Percentiles rank a stretch among this genome's conserved stretches.
phyloP scores from a whole-genome alignment of 1,284 basidiomycete genomes.

The Coniophora puteana region DNA sequence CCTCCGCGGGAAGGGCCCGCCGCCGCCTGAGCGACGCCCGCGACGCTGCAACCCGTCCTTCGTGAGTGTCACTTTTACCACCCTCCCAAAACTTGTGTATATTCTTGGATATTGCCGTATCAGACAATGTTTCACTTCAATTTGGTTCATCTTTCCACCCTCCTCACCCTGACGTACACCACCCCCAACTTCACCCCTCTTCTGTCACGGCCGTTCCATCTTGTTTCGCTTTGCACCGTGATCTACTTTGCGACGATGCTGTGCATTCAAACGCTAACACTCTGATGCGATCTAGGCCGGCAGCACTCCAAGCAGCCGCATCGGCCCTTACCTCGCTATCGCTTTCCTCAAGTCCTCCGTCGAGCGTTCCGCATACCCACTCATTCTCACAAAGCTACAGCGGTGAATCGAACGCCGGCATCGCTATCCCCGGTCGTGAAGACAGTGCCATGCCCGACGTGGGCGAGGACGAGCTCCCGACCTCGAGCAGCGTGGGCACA shows the following conservation, averaged over 20 bases:
- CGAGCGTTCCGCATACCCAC: constrained; percentile 18
- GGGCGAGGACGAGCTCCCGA: constrained; percentile 15
- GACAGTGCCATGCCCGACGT: constrained; percentile 4
- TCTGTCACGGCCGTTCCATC: too few species aligned
- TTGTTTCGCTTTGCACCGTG: too few species aligned
- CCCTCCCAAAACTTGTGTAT: not conserved
- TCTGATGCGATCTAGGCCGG: constrained; percentile 32
- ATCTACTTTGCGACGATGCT: constrained; percentile 9
- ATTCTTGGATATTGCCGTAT: not conserved
- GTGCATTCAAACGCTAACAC: not conserved
- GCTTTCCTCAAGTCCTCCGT: constrained; percentile 47
- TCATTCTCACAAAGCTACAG: constrained; percentile 10
- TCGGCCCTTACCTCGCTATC: constrained; percentile 49
- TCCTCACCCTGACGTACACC: too few species aligned
- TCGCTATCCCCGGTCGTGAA: constrained; percentile 10
- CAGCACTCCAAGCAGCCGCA: constrained; percentile 37
- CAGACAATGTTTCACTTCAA: constrained; percentile 6
- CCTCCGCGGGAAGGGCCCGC: constrained; percentile 63
- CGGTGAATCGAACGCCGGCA: constrained; percentile 10
- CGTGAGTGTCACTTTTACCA: constrained; percentile 43
- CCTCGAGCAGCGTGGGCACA: constrained; percentile 24
- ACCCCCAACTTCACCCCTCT: too few species aligned
- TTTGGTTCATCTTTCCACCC: constrained; percentile 4
- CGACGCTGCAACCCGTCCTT: constrained; percentile 66
- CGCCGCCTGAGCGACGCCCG: constrained; percentile 71